Evolutionary conservation across 768 basidiomycete species (phyloP).

Genomic region (Lentinus brumalis): DNA sequence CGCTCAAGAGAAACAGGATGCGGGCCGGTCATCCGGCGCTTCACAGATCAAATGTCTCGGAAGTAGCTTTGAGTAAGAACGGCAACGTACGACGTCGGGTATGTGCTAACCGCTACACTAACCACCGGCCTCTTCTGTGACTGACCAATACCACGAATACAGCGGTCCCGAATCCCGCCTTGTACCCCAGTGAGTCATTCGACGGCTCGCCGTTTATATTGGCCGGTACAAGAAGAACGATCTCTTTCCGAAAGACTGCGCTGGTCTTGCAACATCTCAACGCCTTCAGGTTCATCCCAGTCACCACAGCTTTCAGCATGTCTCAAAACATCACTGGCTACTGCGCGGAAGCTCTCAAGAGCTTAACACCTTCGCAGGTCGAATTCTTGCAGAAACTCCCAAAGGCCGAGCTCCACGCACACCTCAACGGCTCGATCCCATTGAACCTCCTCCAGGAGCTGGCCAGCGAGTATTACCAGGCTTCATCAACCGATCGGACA

Average conservation of each 20-base stretch:
- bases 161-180: neutral
- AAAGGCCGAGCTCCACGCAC: slow-evolving; percentile 87
- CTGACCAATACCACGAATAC: too few species aligned
- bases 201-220: too few species aligned
- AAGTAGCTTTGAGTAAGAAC: too few species aligned
- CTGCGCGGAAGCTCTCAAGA: slow-evolving; percentile 52
- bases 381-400: slow-evolving; percentile 63
- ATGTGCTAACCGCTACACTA: too few species aligned
- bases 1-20: neutral
- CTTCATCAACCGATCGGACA: neutral
- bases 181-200: neutral
- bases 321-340: slow-evolving; percentile 26
- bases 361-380: slow-evolving; percentile 53
- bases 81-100: too few species aligned
- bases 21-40: neutral
- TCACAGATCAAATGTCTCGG: neutral
- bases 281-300: neutral
- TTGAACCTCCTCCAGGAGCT: slow-evolving; percentile 62
- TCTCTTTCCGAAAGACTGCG: too few species aligned
- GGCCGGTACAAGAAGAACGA: too few species aligned
- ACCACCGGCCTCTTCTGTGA: too few species aligned
- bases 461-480: slow-evolving; percentile 41
- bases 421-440: slow-evolving; percentile 85
- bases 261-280: too few species aligned
- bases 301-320: neutral